These are phyloP conservation scores for Iris pallida DNA, from an alignment of 116 monocot species.

Conservation along the genomic window DNA sequence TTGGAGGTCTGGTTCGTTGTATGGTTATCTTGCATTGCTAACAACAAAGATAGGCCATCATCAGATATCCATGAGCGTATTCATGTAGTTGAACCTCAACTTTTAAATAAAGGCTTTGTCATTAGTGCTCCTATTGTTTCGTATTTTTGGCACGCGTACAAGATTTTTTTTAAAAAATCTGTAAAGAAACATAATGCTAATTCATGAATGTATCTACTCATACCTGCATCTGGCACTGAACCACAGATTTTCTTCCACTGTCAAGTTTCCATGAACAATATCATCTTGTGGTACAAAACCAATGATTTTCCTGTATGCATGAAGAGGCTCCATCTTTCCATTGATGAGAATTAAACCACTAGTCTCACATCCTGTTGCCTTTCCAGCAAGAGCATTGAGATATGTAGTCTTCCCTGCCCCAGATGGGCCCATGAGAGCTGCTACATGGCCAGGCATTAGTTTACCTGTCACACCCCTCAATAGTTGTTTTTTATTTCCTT, in stretches of 20 bases:
- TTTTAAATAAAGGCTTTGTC: no score
- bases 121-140: no score
- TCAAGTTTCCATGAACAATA: constrained; percentile 70
- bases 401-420: constrained; percentile 70
- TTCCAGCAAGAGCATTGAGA: constrained; percentile 54
- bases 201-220: background rate
- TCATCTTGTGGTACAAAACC: constrained; percentile 80
- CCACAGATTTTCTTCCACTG: constrained; percentile 74
- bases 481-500: constrained; percentile 37
- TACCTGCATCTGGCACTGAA: constrained; percentile 80
- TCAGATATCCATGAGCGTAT: no score
- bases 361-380: constrained; percentile 45
- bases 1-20: no score
- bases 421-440: constrained; percentile 70
- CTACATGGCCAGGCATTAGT: constrained; percentile 47
- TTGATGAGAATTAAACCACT: constrained; percentile 48
- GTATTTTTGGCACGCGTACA: no score
- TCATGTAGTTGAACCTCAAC: no score
- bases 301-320: constrained; percentile 57
- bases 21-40: no score
- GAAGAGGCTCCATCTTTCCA: constrained; percentile 46
- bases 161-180: background rate
- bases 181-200: background rate
- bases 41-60: no score
- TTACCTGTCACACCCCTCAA: constrained; percentile 54